phyloP scores from a whole-genome alignment of 176 grass and related monocot species.

The Poa annua region DNA sequence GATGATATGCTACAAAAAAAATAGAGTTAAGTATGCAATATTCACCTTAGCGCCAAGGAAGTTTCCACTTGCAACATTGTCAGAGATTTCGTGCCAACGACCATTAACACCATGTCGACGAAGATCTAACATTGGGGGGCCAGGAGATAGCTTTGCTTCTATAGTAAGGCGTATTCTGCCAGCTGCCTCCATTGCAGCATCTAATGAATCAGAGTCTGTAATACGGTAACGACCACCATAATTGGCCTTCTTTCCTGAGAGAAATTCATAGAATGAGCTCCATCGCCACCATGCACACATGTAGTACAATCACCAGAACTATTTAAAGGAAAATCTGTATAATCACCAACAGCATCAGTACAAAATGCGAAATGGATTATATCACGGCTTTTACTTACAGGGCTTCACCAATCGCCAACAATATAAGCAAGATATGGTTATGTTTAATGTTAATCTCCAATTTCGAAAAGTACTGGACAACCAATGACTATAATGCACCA shows the following conservation, averaged over 20 bases:
- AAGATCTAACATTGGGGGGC: conserved; percentile 93
- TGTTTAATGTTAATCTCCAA: conserved; percentile 20
- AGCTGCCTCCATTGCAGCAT: conserved; percentile 88
- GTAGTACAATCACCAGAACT: conserved; percentile 20
- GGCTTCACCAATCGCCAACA: conserved; percentile 20
- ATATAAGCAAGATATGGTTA: conserved; percentile 2
- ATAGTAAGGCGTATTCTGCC: conserved; percentile 81
- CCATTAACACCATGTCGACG: conserved; percentile 92
- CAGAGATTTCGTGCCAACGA: conserved; percentile 81
- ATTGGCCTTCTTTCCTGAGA: conserved; percentile 72
- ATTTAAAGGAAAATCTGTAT: conserved; percentile 11
- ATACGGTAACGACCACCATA: conserved; percentile 88
- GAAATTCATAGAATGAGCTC: conserved; percentile 23
- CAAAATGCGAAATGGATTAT: background rate
- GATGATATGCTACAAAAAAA: conserved; percentile 14
- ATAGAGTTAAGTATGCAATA: conserved; percentile 11
- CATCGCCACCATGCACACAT: background rate
- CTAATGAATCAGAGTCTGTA: conserved; percentile 85
- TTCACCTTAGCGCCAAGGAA: conserved; percentile 95
- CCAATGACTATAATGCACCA: conserved; percentile 3
- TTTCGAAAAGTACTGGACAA: conserved; percentile 12
- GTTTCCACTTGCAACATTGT: conserved; percentile 90
- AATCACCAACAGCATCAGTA: background rate
- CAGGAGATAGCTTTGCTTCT: conserved; percentile 94
- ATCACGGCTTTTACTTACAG: conserved; percentile 7